Evolutionary conservation across 2,329 filamentous ascomycete genomes (phyloP).

Genomic region (Fusarium liriodendri): DNA sequence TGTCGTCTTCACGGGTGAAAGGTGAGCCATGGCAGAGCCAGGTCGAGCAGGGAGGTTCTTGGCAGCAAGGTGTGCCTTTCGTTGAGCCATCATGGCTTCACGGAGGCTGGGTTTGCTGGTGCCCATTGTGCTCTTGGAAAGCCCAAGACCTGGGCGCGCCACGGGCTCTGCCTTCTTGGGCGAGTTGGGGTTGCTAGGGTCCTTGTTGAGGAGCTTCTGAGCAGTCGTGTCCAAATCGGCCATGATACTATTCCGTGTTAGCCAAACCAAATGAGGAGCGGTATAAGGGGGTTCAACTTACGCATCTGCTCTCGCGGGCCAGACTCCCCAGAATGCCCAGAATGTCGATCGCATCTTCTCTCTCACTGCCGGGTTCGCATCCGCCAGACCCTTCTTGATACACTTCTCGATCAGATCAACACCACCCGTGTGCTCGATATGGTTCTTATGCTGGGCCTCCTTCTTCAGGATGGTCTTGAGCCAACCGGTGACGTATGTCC

Average conservation of each 20-base stretch:
- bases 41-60: constrained; percentile 66
- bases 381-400: constrained; percentile 87
- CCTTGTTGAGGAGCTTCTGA: constrained; percentile 83
- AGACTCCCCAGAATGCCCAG: constrained; percentile 84
- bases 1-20: constrained; percentile 62
- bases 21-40: constrained; percentile 72
- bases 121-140: constrained; percentile 72
- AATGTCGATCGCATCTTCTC: constrained; percentile 88
- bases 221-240: constrained; percentile 81
- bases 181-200: constrained; percentile 82
- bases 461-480: constrained; percentile 84
- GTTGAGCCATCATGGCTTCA: constrained; percentile 87
- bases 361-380: constrained; percentile 90
- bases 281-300: constrained; percentile 55
- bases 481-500: constrained; percentile 84
- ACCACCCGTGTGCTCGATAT: constrained; percentile 86
- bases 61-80: constrained; percentile 67
- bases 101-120: constrained; percentile 75
- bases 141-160: constrained; percentile 67
- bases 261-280: constrained; percentile 14
- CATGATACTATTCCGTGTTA: constrained; percentile 72
- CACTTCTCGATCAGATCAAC: constrained; percentile 88
- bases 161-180: constrained; percentile 62
- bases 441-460: constrained; percentile 80
- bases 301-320: constrained; percentile 81